Conservation (phyloP, 768 basidiomycete species). For the Trametes elegans region DNA sequence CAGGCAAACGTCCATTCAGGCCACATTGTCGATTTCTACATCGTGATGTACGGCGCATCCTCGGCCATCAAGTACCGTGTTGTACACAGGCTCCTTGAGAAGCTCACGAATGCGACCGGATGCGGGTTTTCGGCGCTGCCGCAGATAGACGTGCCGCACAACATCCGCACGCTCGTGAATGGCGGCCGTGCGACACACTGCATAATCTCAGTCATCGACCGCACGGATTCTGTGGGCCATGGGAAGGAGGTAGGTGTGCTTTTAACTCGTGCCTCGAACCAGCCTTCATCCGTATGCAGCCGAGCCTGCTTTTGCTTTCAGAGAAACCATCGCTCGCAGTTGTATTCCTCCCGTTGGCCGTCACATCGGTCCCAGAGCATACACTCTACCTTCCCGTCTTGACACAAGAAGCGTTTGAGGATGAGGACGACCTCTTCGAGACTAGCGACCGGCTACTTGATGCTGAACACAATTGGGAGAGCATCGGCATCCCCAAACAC, state of each 20-base stretch:
- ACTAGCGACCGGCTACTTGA: conserved; percentile 28
- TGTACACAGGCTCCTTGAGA: conserved; percentile 56
- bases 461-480: conserved; percentile 33
- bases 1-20: conserved; percentile 18
- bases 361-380: conserved; percentile 36
- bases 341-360: conserved; percentile 58
- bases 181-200: conserved; percentile 28
- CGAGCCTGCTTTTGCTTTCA: conserved; percentile 36
- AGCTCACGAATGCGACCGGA: conserved; percentile 41
- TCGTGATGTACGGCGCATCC: conserved; percentile 66
- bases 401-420: conserved; percentile 24
- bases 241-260: conserved; percentile 36
- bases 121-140: conserved; percentile 26
- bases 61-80: conserved; percentile 60
- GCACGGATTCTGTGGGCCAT: conserved; percentile 27
- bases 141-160: conserved; percentile 13
- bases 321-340: conserved; percentile 60
- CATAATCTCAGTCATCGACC: conserved; percentile 40
- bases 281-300: conserved; percentile 42
- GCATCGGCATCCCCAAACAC: conserved; percentile 25
- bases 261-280: conserved; percentile 29
- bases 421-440: conserved; percentile 21
- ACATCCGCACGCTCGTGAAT: conserved; percentile 20
- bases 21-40: conserved; percentile 47
- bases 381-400: conserved; percentile 61